Base-by-base conservation (phyloP, 345 rosid species). In the Populus nigra region DNA sequence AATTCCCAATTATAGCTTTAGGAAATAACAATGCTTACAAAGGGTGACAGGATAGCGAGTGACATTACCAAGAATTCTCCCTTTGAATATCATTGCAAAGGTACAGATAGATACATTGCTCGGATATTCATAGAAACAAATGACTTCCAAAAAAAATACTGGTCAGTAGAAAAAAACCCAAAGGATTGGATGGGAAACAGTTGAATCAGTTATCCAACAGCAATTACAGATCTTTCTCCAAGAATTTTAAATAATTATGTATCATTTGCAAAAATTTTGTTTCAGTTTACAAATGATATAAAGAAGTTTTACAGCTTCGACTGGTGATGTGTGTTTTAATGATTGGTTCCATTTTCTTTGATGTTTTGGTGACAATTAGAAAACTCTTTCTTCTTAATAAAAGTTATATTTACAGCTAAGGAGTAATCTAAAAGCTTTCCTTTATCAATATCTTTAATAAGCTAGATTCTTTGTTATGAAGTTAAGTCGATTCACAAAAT, bases 231-330 rank as follows among this genome's bases (percentile, higher is more conserved):
- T 71, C 27, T 77, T 49, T 45, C 39, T 69, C 66, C 71, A 29
- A 65, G 9, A 49, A 55, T 36, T 61, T 72, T 13, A 41, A 23
- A 20, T 23, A 41, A 57, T 15, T 73, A 68, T 61, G 18, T 25
- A 73, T 62, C 49, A 23, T 35, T 66, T 73, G 55, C 36, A 57
- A 10, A 71, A 22, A 65, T 55, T 50, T 61, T 47, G 43, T 15
- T 53, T 78, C 50, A 22, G 53, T 50, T 75, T 66, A 76, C 20
- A 61, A 73, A 31, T 43, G 18, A 63, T 69, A 7, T 66, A 62
- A 31, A 29, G 53, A 63, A 50, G 45, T 53, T 78, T 78, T 31
- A 8, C 5, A 5, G 1, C 65, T 50, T 57, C 11, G 7, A 65
- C 47, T 62, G 45, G 38, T 31, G 22, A 71, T 63, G 43, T 43